phyloP scores from a whole-genome alignment of 139 green algal species.

The Closterium sp. region DNA sequence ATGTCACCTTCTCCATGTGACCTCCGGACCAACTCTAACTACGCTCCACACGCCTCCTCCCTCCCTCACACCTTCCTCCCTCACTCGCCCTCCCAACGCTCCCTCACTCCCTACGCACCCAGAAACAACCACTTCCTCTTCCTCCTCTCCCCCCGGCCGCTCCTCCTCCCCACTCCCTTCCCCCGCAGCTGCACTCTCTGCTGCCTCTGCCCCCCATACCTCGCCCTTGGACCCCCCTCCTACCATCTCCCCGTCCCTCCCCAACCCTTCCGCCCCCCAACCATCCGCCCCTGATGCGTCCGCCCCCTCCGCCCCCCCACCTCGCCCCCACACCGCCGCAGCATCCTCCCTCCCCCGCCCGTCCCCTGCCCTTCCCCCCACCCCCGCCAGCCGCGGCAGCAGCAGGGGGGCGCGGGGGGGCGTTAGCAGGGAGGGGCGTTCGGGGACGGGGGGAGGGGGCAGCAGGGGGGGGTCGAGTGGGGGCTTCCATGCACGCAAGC shows the following conservation, averaged over 20 bases:
- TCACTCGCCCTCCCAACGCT: background rate
- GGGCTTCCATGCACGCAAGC: background rate
- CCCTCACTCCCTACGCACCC: background rate
- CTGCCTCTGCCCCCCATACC: background rate
- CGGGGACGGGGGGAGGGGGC: background rate
- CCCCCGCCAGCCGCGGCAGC: background rate
- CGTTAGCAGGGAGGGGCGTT: background rate
- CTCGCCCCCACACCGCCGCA: background rate
- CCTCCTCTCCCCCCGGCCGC: no score
- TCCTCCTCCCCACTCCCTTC: no score
- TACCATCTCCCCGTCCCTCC: background rate
- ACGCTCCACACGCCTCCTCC: no score
- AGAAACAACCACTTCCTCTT: background rate
- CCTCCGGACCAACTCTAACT: no score
- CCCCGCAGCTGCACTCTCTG: background rate
- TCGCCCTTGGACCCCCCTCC: background rate
- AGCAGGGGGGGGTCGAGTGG: background rate
- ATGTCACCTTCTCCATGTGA: background rate
- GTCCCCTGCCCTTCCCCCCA: background rate
- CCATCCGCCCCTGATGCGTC: background rate
- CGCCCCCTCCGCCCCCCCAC: no score
- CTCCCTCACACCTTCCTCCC: no score
- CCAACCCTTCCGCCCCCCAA: background rate
- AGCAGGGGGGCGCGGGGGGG: background rate
- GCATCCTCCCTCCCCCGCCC: background rate